A percentile compares a stretch with the other conserved stretches of the same genome.
phyloP scores from a whole-genome alignment of 1,284 basidiomycete species.

The Macrocystidia cucumis region DNA sequence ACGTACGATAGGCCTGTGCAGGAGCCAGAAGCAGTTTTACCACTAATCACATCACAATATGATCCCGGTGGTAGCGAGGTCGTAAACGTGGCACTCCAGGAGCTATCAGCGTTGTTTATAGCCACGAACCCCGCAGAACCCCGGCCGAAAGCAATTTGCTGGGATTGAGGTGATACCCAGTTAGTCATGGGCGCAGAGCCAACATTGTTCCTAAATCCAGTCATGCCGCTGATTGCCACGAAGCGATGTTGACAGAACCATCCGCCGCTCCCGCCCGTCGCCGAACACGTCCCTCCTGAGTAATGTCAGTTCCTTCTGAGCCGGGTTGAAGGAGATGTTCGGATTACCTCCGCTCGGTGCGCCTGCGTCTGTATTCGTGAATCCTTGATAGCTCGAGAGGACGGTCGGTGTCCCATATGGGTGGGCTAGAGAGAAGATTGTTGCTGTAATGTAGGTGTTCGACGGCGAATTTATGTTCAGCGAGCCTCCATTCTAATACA shows the following conservation, averaged over 20 bases:
- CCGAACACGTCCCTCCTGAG: constrained; percentile 31
- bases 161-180: constrained; percentile 47
- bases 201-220: constrained; percentile 56
- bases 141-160: constrained; percentile 58
- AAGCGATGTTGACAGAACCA: constrained; percentile 65
- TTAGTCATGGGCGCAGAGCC: constrained; percentile 38
- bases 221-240: constrained; percentile 51
- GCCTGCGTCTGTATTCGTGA: constrained; percentile 1
- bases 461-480: constrained; percentile 53
- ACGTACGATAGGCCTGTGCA: constrained; percentile 47
- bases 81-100: constrained; percentile 46
- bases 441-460: constrained; percentile 55
- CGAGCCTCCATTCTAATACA: constrained; percentile 39
- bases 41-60: constrained; percentile 61
- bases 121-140: constrained; percentile 52
- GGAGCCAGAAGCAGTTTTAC: constrained; percentile 25
- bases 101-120: constrained; percentile 53
- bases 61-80: constrained; percentile 48
- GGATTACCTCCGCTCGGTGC: constrained; percentile 1
- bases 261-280: constrained; percentile 42
- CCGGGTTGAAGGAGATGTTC: too few species aligned
- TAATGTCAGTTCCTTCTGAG: neutral
- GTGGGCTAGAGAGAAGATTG: constrained; percentile 58
- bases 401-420: constrained; percentile 61
- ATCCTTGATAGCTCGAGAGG: constrained; percentile 47